These are phyloP conservation scores for Sphaerulina vaccinii DNA, from an alignment of 2,329 filamentous ascomycete genomes.

Conservation along the genomic window DNA sequence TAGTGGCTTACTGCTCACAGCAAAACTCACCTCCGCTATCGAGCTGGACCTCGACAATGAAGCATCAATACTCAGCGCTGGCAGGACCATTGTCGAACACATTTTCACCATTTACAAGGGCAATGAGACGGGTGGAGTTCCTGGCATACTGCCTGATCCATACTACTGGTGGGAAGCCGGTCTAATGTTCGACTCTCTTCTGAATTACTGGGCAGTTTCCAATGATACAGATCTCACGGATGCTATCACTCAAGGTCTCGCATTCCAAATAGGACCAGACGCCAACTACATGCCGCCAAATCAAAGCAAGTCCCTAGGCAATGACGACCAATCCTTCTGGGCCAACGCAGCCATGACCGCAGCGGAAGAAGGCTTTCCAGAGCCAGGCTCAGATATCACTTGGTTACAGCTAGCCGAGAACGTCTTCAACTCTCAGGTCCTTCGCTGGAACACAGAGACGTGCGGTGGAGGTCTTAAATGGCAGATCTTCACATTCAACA, in stretches of 20 bases:
- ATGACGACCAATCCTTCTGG: conserved; percentile 70
- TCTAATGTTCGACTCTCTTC: conserved; percentile 64
- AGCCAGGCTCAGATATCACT: conserved; percentile 31
- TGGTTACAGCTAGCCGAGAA: conserved; percentile 72
- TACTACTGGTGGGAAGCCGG: conserved; percentile 64
- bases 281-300: conserved; percentile 60
- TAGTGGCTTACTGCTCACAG: conserved; percentile 14
- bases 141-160: conserved; percentile 29
- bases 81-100: conserved; percentile 15
- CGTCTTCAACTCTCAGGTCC: conserved; percentile 73
- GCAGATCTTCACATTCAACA: conserved; percentile 77
- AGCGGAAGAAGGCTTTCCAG: conserved; percentile 71
- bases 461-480: no score
- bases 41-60: conserved; percentile 17
- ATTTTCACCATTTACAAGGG: conserved; percentile 23
- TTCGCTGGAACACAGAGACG: conserved; percentile 63
- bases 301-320: conserved; percentile 41
- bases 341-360: conserved; percentile 76
- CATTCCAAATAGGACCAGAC: conserved; percentile 59
- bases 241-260: conserved; percentile 58
- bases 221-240: conserved; percentile 62
- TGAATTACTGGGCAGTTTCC: conserved; percentile 69
- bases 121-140: conserved; percentile 13
- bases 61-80: conserved; percentile 18
- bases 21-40: conserved; percentile 13